Evolutionary conservation across 169 alveolate species (phyloP).

Genomic region (Perkinsus chesapeaki): DNA sequence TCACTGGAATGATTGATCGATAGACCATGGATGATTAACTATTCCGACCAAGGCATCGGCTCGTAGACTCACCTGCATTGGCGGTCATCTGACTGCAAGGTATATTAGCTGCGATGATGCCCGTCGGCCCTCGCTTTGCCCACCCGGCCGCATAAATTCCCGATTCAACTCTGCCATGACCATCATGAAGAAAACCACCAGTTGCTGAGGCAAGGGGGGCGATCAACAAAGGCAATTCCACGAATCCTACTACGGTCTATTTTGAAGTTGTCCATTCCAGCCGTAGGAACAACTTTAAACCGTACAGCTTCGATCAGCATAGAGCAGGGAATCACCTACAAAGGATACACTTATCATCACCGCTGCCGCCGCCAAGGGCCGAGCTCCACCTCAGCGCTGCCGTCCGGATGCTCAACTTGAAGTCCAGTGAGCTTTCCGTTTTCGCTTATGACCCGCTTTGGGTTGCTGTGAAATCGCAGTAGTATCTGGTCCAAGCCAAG

Average conservation of each 20-base stretch:
- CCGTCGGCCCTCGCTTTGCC: constrained; percentile 38
- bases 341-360: neutral
- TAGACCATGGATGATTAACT: no score
- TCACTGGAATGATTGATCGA: no score
- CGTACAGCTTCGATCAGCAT: neutral
- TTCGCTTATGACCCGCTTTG: neutral
- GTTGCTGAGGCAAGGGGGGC: neutral
- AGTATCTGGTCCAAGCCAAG: no score
- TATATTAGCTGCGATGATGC: constrained; percentile 30
- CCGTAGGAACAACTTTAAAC: neutral
- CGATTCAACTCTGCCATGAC: neutral
- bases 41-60: neutral
- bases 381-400: neutral
- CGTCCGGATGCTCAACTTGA: neutral
- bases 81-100: neutral
- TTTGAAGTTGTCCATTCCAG: neutral
- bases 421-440: neutral
- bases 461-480: neutral
- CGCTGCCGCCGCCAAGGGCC: neutral
- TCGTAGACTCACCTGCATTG: neutral
- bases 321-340: neutral
- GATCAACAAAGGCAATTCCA: neutral
- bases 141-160: constrained; percentile 21
- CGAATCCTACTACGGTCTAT: neutral
- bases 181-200: neutral